Conservation (phyloP, 371 early-diverging fungal species). For the Saksenaea vasiformis region DNA sequence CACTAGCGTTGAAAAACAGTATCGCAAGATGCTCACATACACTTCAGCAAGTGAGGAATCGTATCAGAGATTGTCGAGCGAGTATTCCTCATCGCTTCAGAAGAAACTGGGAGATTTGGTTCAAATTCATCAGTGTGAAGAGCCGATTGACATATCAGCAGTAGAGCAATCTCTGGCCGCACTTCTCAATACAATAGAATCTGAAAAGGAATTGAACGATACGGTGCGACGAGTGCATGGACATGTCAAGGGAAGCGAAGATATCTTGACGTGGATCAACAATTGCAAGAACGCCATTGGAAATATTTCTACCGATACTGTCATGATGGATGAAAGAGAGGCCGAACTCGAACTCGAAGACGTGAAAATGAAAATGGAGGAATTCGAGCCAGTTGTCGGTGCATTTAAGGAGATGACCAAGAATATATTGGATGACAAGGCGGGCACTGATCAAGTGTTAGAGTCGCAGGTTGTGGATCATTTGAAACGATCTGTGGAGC, state of each 20-base stretch:
- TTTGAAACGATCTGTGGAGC: conserved; percentile 3
- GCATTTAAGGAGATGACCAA: conserved; percentile 33
- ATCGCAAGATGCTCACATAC: not conserved
- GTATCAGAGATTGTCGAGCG: not conserved
- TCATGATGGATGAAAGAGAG: conserved; percentile 22
- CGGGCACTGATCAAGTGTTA: not conserved
- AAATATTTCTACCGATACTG: conserved; percentile 13
- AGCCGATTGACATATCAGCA: not conserved
- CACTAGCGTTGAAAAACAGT: not conserved
- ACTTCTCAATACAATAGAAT: conserved; percentile 1
- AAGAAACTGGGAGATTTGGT: not conserved
- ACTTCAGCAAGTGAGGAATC: conserved; percentile 3
- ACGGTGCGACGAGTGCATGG: conserved; percentile 26
- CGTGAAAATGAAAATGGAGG: conserved; percentile 28
- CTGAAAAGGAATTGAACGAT: conserved; percentile 20
- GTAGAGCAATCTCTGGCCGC: not conserved
- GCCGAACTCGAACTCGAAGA: conserved; percentile 19
- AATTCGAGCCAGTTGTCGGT: conserved; percentile 28
- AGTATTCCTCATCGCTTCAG: conserved; percentile 1
- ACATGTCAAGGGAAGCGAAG: conserved; percentile 33
- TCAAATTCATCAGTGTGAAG: not conserved
- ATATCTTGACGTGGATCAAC: conserved; percentile 35
- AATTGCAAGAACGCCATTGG: conserved; percentile 34
- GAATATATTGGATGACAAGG: conserved; percentile 5
- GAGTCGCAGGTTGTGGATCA: not conserved